Evolutionary conservation across 129 eudicot genomes (phyloP).

Genomic region (Mikania micrantha): DNA sequence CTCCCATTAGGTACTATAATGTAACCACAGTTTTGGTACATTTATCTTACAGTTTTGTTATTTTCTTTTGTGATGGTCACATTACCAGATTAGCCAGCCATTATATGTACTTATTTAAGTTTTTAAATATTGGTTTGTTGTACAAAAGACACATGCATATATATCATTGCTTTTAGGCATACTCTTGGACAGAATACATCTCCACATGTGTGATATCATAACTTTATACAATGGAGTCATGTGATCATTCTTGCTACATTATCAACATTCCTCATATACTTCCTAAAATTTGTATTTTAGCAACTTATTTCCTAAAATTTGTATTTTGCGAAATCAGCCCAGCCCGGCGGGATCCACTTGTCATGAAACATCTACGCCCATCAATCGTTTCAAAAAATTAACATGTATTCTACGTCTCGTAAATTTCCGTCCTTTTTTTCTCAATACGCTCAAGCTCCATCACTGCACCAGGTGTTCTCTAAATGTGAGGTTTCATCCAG

Average conservation of each 20-base stretch:
- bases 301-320: not conserved
- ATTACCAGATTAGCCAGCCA: not conserved
- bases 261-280: not conserved
- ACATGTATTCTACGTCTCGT: no score
- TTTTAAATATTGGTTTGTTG: not conserved
- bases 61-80: not conserved
- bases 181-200: not conserved
- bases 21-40: constrained; percentile 1
- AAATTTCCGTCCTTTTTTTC: no score
- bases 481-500: no score
- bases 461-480: no score
- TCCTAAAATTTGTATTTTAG: not conserved
- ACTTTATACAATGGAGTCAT: not conserved
- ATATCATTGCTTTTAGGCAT: not conserved
- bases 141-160: not conserved
- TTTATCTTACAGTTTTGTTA: not conserved
- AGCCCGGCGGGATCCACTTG: not conserved
- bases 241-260: not conserved
- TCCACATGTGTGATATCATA: not conserved
- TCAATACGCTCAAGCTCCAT: no score
- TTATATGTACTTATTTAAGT: not conserved
- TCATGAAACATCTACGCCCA: not conserved
- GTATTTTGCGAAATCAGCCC: no score
- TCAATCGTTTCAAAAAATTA: no score
- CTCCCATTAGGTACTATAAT: not conserved